Conservation (phyloP, 257 asterid species). For the Solanum pennellii region DNA sequence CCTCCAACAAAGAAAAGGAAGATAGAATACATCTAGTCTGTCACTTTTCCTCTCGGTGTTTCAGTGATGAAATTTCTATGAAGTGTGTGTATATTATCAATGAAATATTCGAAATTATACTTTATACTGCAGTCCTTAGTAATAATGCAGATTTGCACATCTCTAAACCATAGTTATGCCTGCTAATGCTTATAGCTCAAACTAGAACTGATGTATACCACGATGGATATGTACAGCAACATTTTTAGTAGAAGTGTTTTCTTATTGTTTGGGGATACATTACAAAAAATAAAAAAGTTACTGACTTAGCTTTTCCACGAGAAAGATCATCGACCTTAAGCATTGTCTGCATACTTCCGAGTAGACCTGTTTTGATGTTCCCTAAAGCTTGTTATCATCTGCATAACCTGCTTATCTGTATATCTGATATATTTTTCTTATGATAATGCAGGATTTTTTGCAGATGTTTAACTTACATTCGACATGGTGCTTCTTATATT, state of each 20-base stretch:
- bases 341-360: background rate
- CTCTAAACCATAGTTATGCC: background rate
- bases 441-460: background rate
- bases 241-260: background rate
- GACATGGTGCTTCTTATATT: background rate
- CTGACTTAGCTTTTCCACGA: background rate
- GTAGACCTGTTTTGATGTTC: background rate
- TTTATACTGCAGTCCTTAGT: background rate
- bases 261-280: background rate
- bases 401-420: background rate
- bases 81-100: background rate
- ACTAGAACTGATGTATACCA: background rate
- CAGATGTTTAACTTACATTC: background rate
- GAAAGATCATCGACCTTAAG: background rate
- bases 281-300: background rate
- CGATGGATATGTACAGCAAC: background rate
- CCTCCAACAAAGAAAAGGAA: background rate
- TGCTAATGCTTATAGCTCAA: background rate
- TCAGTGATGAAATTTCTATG: background rate
- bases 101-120: background rate
- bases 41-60: background rate
- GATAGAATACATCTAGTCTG: background rate
- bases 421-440: background rate
- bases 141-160: background rate
- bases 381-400: background rate